phyloP scores from a whole-genome alignment of 352 stramenopile species.

The Phytopythium kandeliae region DNA sequence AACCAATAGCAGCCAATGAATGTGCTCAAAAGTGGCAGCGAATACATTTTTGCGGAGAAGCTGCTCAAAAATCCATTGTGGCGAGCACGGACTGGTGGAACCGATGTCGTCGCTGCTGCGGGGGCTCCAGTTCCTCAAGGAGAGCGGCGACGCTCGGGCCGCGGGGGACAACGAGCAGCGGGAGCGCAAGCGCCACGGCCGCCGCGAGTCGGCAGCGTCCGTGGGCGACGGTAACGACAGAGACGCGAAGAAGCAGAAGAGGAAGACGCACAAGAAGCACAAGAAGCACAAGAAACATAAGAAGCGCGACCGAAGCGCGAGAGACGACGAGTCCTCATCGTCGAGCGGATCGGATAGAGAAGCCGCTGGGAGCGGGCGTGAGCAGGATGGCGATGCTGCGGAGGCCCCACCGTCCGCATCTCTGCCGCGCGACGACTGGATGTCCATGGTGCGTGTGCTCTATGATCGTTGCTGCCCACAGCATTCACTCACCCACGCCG shows the following conservation, averaged over 20 bases:
- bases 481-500: neutral
- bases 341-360: conserved; percentile 13
- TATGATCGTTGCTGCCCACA: too few relatives aligned
- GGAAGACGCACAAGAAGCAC: conserved; percentile 26
- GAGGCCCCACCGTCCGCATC: conserved; percentile 1
- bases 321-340: conserved; percentile 14
- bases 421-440: conserved; percentile 71
- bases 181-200: conserved; percentile 11
- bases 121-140: conserved; percentile 62
- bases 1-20: conserved; percentile 16
- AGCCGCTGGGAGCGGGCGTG: neutral
- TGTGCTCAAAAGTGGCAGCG: neutral
- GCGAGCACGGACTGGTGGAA: too few relatives aligned
- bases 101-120: conserved; percentile 34
- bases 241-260: conserved; percentile 13
- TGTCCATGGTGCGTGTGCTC: conserved; percentile 44
- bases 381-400: neutral
- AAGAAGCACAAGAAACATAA: conserved; percentile 30
- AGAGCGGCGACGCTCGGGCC: conserved; percentile 4
- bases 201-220: conserved; percentile 27
- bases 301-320: conserved; percentile 29
- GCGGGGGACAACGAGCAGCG: conserved; percentile 14
- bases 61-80: too few relatives aligned
- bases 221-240: conserved; percentile 3
- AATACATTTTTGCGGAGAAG: conserved; percentile 4